Conservation (phyloP, 805 yeast genomes). For the Citeromyces nyonsensis region DNA sequence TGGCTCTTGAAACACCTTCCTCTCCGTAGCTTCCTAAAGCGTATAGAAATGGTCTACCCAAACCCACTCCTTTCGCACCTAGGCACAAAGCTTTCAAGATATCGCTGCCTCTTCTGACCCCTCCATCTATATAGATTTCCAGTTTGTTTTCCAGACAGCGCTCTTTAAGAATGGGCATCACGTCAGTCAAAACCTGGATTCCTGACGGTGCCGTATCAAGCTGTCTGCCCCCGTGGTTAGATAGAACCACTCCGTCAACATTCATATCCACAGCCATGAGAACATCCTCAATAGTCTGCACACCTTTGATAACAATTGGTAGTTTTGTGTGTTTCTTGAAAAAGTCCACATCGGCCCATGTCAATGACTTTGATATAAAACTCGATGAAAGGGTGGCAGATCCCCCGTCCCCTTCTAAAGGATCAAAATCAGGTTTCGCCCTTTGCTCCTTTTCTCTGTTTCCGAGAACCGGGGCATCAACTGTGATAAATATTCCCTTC, state of each 20-base stretch:
- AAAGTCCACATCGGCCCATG: conserved; percentile 48
- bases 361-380: conserved; percentile 10
- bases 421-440: conserved; percentile 21
- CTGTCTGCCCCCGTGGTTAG: conserved; percentile 69
- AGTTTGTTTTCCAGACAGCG: conserved; percentile 20
- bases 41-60: conserved; percentile 64
- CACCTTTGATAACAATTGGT: conserved; percentile 43
- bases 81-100: conserved; percentile 24
- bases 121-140: conserved; percentile 26
- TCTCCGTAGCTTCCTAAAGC: conserved; percentile 75
- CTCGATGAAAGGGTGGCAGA: conserved; percentile 4
- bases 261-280: conserved; percentile 41
- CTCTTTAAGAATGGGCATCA: conserved; percentile 25
- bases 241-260: conserved; percentile 46
- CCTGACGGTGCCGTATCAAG: conserved; percentile 49
- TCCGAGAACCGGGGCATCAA: conserved; percentile 77
- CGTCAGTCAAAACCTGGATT: conserved; percentile 42
- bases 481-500: conserved; percentile 70
- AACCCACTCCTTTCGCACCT: conserved; percentile 36
- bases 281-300: conserved; percentile 54
- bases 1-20: conserved; percentile 51
- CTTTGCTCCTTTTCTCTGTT: conserved; percentile 78
- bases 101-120: conserved; percentile 26
- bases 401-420: conserved; percentile 24
- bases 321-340: conserved; percentile 28